Conservation (phyloP, 352 stramenopile genomes). For the Phytopythium mirpurense region DNA sequence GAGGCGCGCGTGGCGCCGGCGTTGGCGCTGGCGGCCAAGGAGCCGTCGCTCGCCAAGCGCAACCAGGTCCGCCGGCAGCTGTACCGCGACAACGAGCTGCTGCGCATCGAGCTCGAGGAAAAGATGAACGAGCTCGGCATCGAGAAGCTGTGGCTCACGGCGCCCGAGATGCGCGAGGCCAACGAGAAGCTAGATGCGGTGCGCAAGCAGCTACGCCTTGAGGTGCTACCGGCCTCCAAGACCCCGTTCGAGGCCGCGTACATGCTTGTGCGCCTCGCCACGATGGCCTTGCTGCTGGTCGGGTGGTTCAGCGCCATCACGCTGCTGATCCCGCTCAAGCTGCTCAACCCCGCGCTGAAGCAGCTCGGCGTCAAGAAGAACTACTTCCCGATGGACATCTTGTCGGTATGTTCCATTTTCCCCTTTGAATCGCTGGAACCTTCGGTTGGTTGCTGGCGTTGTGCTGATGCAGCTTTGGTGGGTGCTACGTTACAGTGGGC, state of each 20-base stretch:
- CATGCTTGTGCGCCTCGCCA: slow-evolving; percentile 61
- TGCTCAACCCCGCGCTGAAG: slow-evolving; percentile 39
- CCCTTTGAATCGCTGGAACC: not conserved
- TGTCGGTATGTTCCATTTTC: slow-evolving; percentile 28
- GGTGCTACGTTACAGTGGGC: slow-evolving; percentile 21
- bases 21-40: slow-evolving; percentile 29
- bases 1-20: slow-evolving; percentile 37
- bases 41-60: slow-evolving; percentile 53
- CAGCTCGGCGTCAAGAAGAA: slow-evolving; percentile 67
- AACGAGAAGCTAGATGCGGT: slow-evolving; percentile 57
- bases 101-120: slow-evolving; percentile 78
- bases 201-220: slow-evolving; percentile 57
- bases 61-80: slow-evolving; percentile 68
- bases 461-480: not conserved
- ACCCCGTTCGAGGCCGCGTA: slow-evolving; percentile 52
- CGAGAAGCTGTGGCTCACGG: slow-evolving; percentile 46
- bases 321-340: slow-evolving; percentile 63
- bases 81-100: slow-evolving; percentile 64
- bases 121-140: slow-evolving; percentile 63
- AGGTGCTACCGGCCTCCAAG: slow-evolving; percentile 35
- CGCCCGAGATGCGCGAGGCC: slow-evolving; percentile 38
- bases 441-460: slow-evolving; percentile 2
- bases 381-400: slow-evolving; percentile 71
- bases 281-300: slow-evolving; percentile 63
- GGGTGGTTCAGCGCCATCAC: slow-evolving; percentile 69